A percentile compares a stretch with the other conserved stretches of the same genome.
These are phyloP conservation scores for Diaporthe amygdali DNA, from an alignment of 2,329 filamentous ascomycete genomes.

Conservation along the genomic window DNA sequence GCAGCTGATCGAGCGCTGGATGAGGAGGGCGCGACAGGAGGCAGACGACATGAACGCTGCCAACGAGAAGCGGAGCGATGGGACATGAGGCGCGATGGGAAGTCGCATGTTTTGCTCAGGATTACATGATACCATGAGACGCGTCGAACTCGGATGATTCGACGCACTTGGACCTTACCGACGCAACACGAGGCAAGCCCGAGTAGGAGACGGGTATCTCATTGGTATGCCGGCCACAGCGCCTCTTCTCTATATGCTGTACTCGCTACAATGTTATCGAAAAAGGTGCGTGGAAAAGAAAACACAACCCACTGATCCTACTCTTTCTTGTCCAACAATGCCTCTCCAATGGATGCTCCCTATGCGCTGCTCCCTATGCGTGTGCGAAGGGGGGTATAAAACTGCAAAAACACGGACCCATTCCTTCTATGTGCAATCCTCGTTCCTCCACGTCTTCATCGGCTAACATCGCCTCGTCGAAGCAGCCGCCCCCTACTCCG, in stretches of 20 bases:
- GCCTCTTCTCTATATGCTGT: slow-evolving; percentile 28
- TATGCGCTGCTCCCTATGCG: slow-evolving; percentile 15
- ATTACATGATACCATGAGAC: slow-evolving; percentile 12
- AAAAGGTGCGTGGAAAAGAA: slow-evolving; percentile 19
- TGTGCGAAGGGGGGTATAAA: slow-evolving; percentile 22
- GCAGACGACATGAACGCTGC: slow-evolving; percentile 84
- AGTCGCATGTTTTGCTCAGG: background rate
- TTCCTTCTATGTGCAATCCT: background rate
- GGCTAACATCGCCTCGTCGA: background rate
- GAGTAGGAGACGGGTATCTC: slow-evolving; percentile 13
- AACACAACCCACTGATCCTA: background rate
- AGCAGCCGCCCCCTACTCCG: background rate
- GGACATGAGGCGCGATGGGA: background rate
- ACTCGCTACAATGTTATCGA: slow-evolving; percentile 27
- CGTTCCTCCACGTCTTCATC: background rate
- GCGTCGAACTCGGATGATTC: background rate
- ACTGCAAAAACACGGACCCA: slow-evolving; percentile 9
- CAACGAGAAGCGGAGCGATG: slow-evolving; percentile 48
- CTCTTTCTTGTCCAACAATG: background rate
- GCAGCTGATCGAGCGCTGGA: slow-evolving; percentile 89
- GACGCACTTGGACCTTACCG: background rate
- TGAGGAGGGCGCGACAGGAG: slow-evolving; percentile 84
- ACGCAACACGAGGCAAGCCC: background rate
- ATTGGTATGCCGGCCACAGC: slow-evolving; percentile 25
- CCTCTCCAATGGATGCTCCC: background rate